Evolutionary conservation across 192 early-diverging fungal genomes (phyloP).

Genomic region (Diversispora epigaea): DNA sequence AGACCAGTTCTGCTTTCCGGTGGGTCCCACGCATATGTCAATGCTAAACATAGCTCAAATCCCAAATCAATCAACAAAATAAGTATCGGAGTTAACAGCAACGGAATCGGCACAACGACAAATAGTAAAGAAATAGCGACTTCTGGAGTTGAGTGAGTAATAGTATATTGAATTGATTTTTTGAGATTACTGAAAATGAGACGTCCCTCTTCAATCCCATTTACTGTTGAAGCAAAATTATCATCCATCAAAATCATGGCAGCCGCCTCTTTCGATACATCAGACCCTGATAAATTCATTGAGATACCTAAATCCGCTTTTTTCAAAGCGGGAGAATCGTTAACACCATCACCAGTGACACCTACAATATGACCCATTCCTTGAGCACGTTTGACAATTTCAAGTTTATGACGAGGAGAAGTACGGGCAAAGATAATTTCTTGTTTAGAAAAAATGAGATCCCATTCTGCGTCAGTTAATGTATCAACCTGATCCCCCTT

Average conservation of each 20-base stretch:
- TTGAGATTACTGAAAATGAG: slow-evolving; percentile 95
- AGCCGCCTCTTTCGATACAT: slow-evolving; percentile 95
- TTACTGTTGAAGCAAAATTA: slow-evolving; percentile 94
- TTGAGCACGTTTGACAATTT: slow-evolving; percentile 94
- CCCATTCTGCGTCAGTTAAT: slow-evolving; percentile 86
- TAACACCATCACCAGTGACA: slow-evolving; percentile 96
- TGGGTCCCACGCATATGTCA: slow-evolving; percentile 91
- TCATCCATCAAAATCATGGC: slow-evolving; percentile 97
- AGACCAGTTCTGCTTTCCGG: slow-evolving; percentile 72
- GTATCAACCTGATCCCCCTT: slow-evolving; percentile 87
- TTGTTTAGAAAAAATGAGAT: slow-evolving; percentile 87
- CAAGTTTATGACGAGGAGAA: slow-evolving; percentile 93
- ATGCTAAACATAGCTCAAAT: slow-evolving; percentile 84
- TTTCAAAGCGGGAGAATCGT: slow-evolving; percentile 94
- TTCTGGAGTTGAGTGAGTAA: slow-evolving; percentile 90
- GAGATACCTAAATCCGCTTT: slow-evolving; percentile 97
- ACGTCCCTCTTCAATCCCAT: slow-evolving; percentile 92
- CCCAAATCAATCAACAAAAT: slow-evolving; percentile 93
- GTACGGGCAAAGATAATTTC: slow-evolving; percentile 98
- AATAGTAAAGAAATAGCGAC: slow-evolving; percentile 84
- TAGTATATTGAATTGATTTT: slow-evolving; percentile 91
- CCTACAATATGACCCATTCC: slow-evolving; percentile 93
- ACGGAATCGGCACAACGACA: slow-evolving; percentile 82
- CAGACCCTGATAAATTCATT: slow-evolving; percentile 93
- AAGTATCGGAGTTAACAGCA: slow-evolving; percentile 77